Conservation (phyloP, 352 stramenopile genomes). For the Thalassiosira allenii region DNA sequence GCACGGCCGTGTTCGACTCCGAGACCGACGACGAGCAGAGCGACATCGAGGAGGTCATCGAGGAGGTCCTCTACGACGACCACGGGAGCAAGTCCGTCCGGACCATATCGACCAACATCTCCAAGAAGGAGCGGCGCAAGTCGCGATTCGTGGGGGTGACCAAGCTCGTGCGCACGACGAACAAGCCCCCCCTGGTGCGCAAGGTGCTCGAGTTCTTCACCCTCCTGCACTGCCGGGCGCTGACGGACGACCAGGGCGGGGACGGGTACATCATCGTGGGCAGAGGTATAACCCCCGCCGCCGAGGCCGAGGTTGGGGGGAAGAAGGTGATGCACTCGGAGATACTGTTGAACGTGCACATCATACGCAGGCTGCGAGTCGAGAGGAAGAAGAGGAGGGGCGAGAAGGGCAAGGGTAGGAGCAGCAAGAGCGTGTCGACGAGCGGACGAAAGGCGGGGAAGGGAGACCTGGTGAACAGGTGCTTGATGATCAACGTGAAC, state of each 20-base stretch:
- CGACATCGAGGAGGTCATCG: constrained; percentile 34
- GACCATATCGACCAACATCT: constrained; percentile 8
- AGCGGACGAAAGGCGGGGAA: constrained; percentile 37
- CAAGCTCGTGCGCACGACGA: constrained; percentile 76
- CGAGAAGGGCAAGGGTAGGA: constrained; percentile 48
- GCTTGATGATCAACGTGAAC: constrained; percentile 81
- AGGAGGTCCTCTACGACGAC: constrained; percentile 41
- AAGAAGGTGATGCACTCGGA: constrained; percentile 67
- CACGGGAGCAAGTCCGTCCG: constrained; percentile 20
- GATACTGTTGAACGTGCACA: constrained; percentile 82
- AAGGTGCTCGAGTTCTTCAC: constrained; percentile 75
- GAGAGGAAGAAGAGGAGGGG: constrained; percentile 50
- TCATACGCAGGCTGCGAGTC: constrained; percentile 64
- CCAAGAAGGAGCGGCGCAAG: constrained; percentile 4
- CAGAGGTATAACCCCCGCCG: constrained; percentile 64
- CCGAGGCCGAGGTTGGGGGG: constrained; percentile 41
- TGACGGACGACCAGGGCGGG: constrained; percentile 69
- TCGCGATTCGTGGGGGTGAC: constrained; percentile 66
- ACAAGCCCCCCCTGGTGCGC: constrained; percentile 72
- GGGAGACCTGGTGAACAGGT: constrained; percentile 61
- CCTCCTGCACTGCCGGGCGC: constrained; percentile 72
- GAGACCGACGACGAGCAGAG: constrained; percentile 57
- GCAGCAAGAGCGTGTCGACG: constrained; percentile 35
- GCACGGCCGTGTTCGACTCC: constrained; percentile 45
- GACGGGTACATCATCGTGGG: constrained; percentile 83